Evolutionary conservation across 2,329 filamentous ascomycete species (phyloP).

Genomic region (Dactylellina sp.): DNA sequence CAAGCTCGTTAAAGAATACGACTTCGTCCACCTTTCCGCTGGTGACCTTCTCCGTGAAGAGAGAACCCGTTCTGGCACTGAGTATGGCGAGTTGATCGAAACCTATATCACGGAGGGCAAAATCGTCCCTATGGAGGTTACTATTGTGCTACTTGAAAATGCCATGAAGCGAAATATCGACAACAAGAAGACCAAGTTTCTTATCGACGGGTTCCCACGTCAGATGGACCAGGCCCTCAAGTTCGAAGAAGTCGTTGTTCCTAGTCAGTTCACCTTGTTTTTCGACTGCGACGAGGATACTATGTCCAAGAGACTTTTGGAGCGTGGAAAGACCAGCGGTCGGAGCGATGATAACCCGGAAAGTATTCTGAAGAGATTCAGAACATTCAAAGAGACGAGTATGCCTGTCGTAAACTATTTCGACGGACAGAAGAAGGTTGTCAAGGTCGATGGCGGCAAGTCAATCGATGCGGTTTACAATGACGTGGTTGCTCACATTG

Average conservation of each 20-base stretch:
- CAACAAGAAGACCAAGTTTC: conserved; percentile 75
- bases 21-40: conserved; percentile 91
- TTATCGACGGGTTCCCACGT: conserved; percentile 83
- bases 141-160: conserved; percentile 91
- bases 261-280: conserved; percentile 87
- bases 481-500: conserved; percentile 40
- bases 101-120: conserved; percentile 92
- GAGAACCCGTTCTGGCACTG: conserved; percentile 83
- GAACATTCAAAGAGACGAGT: conserved; percentile 91
- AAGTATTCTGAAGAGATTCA: conserved; percentile 95
- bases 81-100: conserved; percentile 94
- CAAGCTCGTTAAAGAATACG: conserved; percentile 85
- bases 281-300: conserved; percentile 91
- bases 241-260: conserved; percentile 90
- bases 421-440: conserved; percentile 78
- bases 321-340: conserved; percentile 92
- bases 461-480: conserved; percentile 45
- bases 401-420: conserved; percentile 96
- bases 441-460: conserved; percentile 74
- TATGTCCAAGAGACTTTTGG: conserved; percentile 84
- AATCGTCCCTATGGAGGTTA: conserved; percentile 98
- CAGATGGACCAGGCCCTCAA: conserved; percentile 97
- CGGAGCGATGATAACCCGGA: conserved; percentile 93
- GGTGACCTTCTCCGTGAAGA: conserved; percentile 94
- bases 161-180: conserved; percentile 80